Evolutionary conservation across 352 stramenopile species (phyloP), one percentile per base, ranked within the genome.

Genomic region (Phytophthora hybrid): DNA sequence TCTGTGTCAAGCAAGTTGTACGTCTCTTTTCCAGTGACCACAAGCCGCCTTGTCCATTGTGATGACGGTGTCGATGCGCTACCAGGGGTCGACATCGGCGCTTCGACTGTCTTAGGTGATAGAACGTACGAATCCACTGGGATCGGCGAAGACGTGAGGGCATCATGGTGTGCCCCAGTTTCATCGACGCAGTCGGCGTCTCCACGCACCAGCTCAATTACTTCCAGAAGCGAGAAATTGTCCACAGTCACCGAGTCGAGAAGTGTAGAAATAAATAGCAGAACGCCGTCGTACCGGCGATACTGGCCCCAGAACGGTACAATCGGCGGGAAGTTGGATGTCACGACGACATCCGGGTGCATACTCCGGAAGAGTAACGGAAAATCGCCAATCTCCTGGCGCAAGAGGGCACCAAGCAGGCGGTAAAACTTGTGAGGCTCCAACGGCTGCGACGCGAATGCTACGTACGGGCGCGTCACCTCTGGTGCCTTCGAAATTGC

Each of bases 251-350:
- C 87, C 1, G 81, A 89, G 66, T 95, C 89, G 7, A 95, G 58
- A 8, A 95, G 52, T 10, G 89, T 93, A n/a, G 89, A 95, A 55
- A 95, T 91, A 63, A 92, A 95, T 1, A 95, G 66, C 29, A 95
- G 58, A 5, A 95, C 69, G 18, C 89, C 89, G 62, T 95, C 89
- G 44, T 94, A 95, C 8, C 89, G 87, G 32, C 89, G 83, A 59
- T 95, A 95, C 63, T 95, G 89, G 0, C 89, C 89, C 89, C 89
- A 95, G 64, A 95, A 95, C 16, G 89, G 89, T 13, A 95, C 89
- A 59, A 93, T 93, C 6, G 89, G 89, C n/a, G 89, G 89, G 66
- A 93, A 93, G 44, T 95, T 95, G 5, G 84, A 93, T 14, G 89
- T 95, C 37, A 95, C 68, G 4, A 95, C 76, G 18, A 95, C 69